Conservation (phyloP, 2,329 filamentous ascomycete species). For the Chaetomiaceae sp. region DNA sequence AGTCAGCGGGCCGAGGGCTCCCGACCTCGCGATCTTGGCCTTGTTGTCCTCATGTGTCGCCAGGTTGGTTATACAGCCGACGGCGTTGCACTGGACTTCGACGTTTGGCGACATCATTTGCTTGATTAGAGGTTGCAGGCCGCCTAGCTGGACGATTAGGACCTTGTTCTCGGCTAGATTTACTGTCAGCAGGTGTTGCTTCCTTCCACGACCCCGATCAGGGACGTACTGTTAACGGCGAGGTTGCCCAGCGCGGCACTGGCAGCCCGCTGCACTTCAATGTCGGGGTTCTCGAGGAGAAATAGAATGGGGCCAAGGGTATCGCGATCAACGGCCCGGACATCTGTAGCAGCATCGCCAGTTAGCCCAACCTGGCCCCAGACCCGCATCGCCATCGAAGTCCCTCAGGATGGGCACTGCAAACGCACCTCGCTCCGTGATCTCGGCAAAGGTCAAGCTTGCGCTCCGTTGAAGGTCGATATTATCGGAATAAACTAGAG, state of each 20-base stretch:
- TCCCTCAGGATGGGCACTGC: background rate
- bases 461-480: slow-evolving; percentile 96
- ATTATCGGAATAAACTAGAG: slow-evolving; percentile 96
- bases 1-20: slow-evolving; percentile 85
- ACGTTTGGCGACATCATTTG: slow-evolving; percentile 99
- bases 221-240: slow-evolving; percentile 79
- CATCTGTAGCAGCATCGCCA: slow-evolving; percentile 59
- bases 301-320: slow-evolving; percentile 95
- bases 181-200: slow-evolving; percentile 37
- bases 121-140: slow-evolving; percentile 83
- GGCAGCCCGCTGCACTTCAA: slow-evolving; percentile 93
- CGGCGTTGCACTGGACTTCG: slow-evolving; percentile 97
- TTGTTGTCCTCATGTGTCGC: slow-evolving; percentile 99
- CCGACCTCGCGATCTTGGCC: slow-evolving; percentile 93
- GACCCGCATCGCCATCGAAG: background rate
- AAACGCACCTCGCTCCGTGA: slow-evolving; percentile 86
- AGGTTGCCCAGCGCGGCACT: slow-evolving; percentile 94
- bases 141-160: slow-evolving; percentile 86
- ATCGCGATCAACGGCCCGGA: slow-evolving; percentile 89
- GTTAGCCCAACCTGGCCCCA: slow-evolving; percentile 8
- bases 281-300: slow-evolving; percentile 88
- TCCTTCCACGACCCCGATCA: background rate
- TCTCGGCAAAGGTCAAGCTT: slow-evolving; percentile 97
- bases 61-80: slow-evolving; percentile 97
- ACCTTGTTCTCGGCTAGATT: slow-evolving; percentile 93